Conservation (phyloP, 495 filamentous ascomycete genomes). For the Penicillium malachiteum region DNA sequence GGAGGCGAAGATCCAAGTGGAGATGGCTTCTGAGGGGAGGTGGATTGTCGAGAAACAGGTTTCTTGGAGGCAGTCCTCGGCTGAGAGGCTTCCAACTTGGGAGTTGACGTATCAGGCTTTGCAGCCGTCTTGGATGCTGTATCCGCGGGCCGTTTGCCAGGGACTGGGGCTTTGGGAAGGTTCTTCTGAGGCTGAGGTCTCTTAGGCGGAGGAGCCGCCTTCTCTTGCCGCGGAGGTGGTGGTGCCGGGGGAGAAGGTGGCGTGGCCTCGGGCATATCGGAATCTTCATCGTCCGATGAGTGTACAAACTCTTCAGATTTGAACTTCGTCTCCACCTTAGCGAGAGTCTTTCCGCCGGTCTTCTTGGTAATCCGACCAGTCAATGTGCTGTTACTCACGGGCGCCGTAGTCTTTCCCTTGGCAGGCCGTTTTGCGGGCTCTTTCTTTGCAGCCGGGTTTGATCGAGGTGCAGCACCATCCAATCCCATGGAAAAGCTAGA, state of each 20-base stretch:
- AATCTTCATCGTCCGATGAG: slow-evolving; percentile 72
- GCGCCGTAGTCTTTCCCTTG: slow-evolving; percentile 46
- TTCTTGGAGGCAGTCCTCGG: slow-evolving; percentile 37
- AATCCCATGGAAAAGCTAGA: slow-evolving; percentile 41
- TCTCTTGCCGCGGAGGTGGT: slow-evolving; percentile 15
- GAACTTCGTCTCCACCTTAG: slow-evolving; percentile 47
- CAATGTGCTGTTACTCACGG: slow-evolving; percentile 48
- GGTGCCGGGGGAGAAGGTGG: slow-evolving; percentile 23
- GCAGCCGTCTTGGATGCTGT: slow-evolving; percentile 13
- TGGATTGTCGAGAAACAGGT: slow-evolving; percentile 40
- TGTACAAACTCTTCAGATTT: slow-evolving; percentile 75
- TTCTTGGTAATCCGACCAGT: slow-evolving; percentile 54
- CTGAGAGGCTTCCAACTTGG: slow-evolving; percentile 25
- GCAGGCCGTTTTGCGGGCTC: slow-evolving; percentile 61
- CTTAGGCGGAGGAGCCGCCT: slow-evolving; percentile 12
- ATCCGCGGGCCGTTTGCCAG: slow-evolving; percentile 16
- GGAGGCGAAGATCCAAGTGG: slow-evolving; percentile 74
- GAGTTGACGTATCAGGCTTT: slow-evolving; percentile 21
- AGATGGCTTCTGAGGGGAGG: slow-evolving; percentile 69
- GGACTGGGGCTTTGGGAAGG: slow-evolving; percentile 9
- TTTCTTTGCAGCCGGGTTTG: slow-evolving; percentile 60
- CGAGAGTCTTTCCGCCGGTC: slow-evolving; percentile 45
- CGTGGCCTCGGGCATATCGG: slow-evolving; percentile 45
- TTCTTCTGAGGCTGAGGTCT: slow-evolving; percentile 12
- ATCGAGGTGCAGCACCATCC: slow-evolving; percentile 51